Base-by-base conservation (phyloP, 1,139 yeast species). In the Diutina ranongensis region DNA sequence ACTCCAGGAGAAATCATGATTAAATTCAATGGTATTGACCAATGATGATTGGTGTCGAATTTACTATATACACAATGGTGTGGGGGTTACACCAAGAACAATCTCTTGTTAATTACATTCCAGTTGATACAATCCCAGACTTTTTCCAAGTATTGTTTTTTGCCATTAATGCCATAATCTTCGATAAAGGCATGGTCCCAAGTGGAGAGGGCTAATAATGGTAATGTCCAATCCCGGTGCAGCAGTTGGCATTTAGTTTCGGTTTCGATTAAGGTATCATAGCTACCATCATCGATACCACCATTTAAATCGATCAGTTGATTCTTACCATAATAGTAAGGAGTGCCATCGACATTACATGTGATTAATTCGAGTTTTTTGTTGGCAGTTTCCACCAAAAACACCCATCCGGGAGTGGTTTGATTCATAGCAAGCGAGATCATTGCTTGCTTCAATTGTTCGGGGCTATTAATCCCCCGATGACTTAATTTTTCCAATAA, bases 331-430 rank as follows among this genome's bases (percentile, higher is more conserved):
- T 76, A 79, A 55, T 78, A 78, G 60, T 85, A 86, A 22, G 98
- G 97, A 1, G 97, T 78, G 45, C 98, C 98, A 52, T 94, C 92
- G 58, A 86, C 82, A 62, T 84, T 78, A 54, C 88, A 73, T 46
- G 77, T 70, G 49, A 83, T 58, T 31, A 88, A 71, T 49, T 73
- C 74, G 46, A 92, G 66, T 38, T 74, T 64, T 63, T 89, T 89
- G 54, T 77, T 74, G 34, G 76, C 74, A 46, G 74, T 74, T 63
- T 92, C 97, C 32, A 87, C 83, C 44, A 92, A 68, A 60, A 85
- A 92, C 3, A 88, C 75, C 94, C 95, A 92, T 12, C 98, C 98
- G 59, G 80, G 84, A 45, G 92, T 92, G 47, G 62, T 56, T 12
- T 63, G 55, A 2, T 72, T 60, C 51, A 77, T 78, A 1, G 87